phyloP scores from a whole-genome alignment of 2,329 filamentous ascomycete species.

The Berkeleyomyces rouxiae region DNA sequence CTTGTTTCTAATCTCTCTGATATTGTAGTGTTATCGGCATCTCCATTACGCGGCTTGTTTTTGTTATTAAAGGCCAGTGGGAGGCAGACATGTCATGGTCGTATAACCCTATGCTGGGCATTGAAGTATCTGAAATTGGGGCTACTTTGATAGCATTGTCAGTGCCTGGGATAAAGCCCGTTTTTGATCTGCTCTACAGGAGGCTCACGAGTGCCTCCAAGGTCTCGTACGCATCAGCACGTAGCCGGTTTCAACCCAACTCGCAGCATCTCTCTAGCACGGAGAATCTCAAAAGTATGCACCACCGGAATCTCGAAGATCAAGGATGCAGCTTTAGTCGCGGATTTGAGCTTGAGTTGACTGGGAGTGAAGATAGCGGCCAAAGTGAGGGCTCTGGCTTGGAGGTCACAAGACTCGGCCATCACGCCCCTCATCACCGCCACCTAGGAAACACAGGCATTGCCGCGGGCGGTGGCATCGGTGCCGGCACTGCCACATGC shows the following conservation, averaged over 20 bases:
- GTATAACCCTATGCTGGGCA: constrained; percentile 32
- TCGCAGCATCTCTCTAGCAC: constrained; percentile 18
- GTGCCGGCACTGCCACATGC: background rate
- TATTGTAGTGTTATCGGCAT: constrained; percentile 31
- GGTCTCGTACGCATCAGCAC: constrained; percentile 16
- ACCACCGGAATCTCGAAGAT: constrained; percentile 4
- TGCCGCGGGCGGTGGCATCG: background rate
- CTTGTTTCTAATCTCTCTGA: background rate
- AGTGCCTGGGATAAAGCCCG: constrained; percentile 31
- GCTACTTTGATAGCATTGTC: constrained; percentile 34
- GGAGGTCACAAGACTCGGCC: background rate
- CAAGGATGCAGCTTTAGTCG: background rate
- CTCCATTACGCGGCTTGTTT: constrained; percentile 28
- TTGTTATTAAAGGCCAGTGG: constrained; percentile 32
- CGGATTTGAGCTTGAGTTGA: constrained; percentile 11
- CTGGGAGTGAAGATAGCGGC: constrained; percentile 6
- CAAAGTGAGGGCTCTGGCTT: background rate
- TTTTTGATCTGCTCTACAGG: constrained; percentile 23
- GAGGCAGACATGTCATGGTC: constrained; percentile 31
- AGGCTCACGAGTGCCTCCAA: constrained; percentile 17
- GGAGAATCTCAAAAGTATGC: constrained; percentile 13
- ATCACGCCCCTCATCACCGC: background rate
- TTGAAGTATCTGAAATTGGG: constrained; percentile 34
- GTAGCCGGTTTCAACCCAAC: constrained; percentile 20
- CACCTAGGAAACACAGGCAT: background rate